Evolutionary conservation across 257 asterid species (phyloP).

Genomic region (Gentiana macrophylla): DNA sequence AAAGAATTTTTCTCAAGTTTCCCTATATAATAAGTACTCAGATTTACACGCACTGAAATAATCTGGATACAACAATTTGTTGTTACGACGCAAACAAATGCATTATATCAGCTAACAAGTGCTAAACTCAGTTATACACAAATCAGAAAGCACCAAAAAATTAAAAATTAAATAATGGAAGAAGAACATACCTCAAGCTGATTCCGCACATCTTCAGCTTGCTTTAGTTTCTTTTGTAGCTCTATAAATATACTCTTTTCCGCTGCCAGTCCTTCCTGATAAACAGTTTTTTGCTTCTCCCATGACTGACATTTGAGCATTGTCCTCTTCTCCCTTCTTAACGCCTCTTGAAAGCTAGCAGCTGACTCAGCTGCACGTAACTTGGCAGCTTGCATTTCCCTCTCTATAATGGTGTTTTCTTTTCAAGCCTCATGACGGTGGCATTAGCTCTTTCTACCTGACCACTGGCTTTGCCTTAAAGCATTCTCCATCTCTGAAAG

Average conservation of each 20-base stretch:
- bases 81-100: conserved; percentile 1
- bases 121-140: not conserved
- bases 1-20: too few relatives aligned
- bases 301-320: conserved; percentile 64
- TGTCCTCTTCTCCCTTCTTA: conserved; percentile 66
- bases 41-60: not conserved
- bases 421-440: conserved; percentile 68
- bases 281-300: conserved; percentile 77
- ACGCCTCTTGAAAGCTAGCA: conserved; percentile 58
- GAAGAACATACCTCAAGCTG: conserved; percentile 64
- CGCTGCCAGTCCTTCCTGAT: conserved; percentile 68
- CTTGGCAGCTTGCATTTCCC: conserved; percentile 77
- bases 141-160: not conserved
- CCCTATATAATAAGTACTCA: not conserved
- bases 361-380: conserved; percentile 63
- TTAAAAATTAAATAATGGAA: not conserved
- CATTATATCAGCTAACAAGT: too few relatives aligned
- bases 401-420: conserved; percentile 47
- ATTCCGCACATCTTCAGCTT: conserved; percentile 42
- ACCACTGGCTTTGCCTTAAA: conserved; percentile 57
- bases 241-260: conserved; percentile 38
- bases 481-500: conserved; percentile 87
- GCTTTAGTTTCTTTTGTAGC: conserved; percentile 47
- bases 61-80: not conserved
- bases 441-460: conserved; percentile 69